A percentile compares a stretch with the other conserved stretches of the same genome.
Evolutionary conservation across 2,329 filamentous ascomycete genomes (phyloP).

Genomic region (Paracorniculantispora psalliotae): DNA sequence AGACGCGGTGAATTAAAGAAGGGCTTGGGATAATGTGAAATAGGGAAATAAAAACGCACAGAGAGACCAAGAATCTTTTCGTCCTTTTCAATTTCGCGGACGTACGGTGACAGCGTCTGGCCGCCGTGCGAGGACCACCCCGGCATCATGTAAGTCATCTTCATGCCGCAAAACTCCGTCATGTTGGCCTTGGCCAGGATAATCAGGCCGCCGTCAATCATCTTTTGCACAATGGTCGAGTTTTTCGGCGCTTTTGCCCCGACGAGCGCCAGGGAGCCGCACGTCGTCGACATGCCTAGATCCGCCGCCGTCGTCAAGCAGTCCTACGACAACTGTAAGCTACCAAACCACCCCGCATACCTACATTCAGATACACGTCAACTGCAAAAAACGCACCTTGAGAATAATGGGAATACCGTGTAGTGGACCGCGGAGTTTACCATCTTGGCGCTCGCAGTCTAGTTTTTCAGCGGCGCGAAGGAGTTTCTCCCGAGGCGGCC

Average conservation of each 20-base stretch:
- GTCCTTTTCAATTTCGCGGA: slow-evolving; percentile 18
- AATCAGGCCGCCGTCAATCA: slow-evolving; percentile 20
- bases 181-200: slow-evolving; percentile 20
- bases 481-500: slow-evolving; percentile 10
- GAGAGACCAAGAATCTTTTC: slow-evolving; percentile 18
- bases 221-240: slow-evolving; percentile 14
- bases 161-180: slow-evolving; percentile 21
- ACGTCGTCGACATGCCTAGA: slow-evolving; percentile 20
- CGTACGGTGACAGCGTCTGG: slow-evolving; percentile 26
- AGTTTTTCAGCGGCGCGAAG: slow-evolving; percentile 14
- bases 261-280: slow-evolving; percentile 17
- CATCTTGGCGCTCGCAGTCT: slow-evolving; percentile 20
- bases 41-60: slow-evolving; percentile 8
- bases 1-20: background rate
- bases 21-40: background rate
- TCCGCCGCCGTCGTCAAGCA: slow-evolving; percentile 15
- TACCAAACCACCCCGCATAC: too few species aligned
- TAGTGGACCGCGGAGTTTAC: slow-evolving; percentile 17
- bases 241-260: slow-evolving; percentile 14
- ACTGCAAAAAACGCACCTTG: too few species aligned
- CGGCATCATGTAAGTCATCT: slow-evolving; percentile 16
- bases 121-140: slow-evolving; percentile 23
- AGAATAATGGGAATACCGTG: slow-evolving; percentile 23
- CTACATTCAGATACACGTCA: too few species aligned
- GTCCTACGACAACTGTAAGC: too few species aligned